These are phyloP conservation scores for Linnemannia schmuckeri DNA, from an alignment of 192 early-diverging fungal species.

Conservation along the genomic window DNA sequence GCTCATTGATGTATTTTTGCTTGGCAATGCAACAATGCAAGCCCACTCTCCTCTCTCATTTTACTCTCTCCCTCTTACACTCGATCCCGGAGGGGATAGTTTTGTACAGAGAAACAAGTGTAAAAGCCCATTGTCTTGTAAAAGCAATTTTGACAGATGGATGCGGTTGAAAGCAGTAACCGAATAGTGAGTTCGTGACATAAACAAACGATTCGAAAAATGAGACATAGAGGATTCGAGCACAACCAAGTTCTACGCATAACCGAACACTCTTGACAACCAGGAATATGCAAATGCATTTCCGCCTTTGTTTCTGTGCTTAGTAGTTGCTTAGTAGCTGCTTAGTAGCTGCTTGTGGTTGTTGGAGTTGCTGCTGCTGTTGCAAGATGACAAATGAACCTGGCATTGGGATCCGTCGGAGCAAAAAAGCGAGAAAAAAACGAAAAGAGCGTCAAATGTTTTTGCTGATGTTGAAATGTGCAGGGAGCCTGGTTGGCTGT, in stretches of 20 bases:
- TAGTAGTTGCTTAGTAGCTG: not conserved
- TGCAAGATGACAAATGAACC: constrained; percentile 7
- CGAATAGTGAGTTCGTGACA: not conserved
- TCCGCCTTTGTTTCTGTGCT: not conserved
- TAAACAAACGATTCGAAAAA: not conserved
- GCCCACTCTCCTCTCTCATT: not conserved
- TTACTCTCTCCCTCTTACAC: not conserved
- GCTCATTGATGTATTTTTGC: not conserved
- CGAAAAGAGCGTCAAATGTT: too few relatives aligned
- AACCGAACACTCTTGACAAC: too few relatives aligned
- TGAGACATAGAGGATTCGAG: not conserved
- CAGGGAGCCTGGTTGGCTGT: not conserved
- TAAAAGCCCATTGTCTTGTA: not conserved
- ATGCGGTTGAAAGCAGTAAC: constrained; percentile 10
- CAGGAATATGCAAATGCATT: too few relatives aligned
- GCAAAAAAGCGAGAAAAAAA: not conserved
- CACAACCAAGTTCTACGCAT: constrained; percentile 6
- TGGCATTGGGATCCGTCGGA: not conserved
- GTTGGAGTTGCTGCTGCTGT: not conserved
- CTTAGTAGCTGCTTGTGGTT: not conserved
- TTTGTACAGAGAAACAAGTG: not conserved
- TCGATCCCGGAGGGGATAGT: not conserved
- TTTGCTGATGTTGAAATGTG: constrained; percentile 1
- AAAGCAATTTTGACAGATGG: not conserved
- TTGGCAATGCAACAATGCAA: constrained; percentile 3